phyloP scores from a whole-genome alignment of 305 asterid species.

The Fraxinus xanthoxyloides region DNA sequence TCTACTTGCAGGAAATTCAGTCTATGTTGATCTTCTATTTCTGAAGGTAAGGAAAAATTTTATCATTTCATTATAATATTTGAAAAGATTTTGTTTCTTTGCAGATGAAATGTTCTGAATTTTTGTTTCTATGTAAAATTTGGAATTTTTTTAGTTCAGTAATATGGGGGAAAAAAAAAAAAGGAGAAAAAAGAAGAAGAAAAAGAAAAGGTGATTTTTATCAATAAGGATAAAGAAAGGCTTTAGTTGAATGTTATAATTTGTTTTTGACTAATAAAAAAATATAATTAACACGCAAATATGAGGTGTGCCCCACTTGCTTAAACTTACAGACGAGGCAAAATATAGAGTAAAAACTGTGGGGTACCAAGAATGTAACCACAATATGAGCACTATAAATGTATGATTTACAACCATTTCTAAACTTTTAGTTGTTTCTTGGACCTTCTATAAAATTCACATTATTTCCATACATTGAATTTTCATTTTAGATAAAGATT shows the following conservation, averaged over 20 bases:
- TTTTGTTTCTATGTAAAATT: not conserved
- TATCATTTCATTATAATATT: not conserved
- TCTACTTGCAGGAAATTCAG: constrained; percentile 87
- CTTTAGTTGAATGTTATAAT: not conserved
- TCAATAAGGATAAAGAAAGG: not conserved
- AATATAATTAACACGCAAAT: not conserved
- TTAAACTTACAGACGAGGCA: not conserved
- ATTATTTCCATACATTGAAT: not conserved
- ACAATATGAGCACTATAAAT: not conserved
- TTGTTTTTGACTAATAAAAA: not conserved
- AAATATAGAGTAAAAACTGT: not conserved
- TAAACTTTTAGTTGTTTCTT: not conserved
- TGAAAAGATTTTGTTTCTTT: not conserved
- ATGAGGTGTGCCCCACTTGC: not conserved
- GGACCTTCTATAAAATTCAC: not conserved
- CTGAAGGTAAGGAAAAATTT: constrained; percentile 53
- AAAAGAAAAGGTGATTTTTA: not conserved
- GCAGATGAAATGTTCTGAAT: not conserved
- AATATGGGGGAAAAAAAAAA: not conserved
- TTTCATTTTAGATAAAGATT: not conserved
- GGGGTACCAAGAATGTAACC: not conserved
- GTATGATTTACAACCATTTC: not conserved
- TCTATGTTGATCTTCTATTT: constrained; percentile 72
- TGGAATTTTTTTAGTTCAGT: not conserved
- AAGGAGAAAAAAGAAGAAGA: not conserved